These are phyloP conservation scores for Lasiodiplodia sp. DNA, from an alignment of 2,329 filamentous ascomycete species.

Conservation along the genomic window DNA sequence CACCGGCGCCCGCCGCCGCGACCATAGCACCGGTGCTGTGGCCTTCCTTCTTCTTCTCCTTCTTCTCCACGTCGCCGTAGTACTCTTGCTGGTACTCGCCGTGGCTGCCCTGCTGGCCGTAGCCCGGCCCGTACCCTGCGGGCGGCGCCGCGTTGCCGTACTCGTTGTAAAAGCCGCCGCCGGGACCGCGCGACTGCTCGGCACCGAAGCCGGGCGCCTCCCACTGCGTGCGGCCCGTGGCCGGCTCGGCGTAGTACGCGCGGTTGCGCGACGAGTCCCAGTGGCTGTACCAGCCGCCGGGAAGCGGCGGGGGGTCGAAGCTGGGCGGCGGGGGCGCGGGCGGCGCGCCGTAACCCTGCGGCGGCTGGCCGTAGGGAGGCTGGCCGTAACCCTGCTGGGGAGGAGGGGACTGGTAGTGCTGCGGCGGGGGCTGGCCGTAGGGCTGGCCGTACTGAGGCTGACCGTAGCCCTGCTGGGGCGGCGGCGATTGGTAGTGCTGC, in stretches of 20 bases:
- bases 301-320: conserved; percentile 57
- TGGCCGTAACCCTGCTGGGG: conserved; percentile 36
- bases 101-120: conserved; percentile 32
- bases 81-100: conserved; percentile 26
- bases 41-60: conserved; percentile 45
- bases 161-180: conserved; percentile 31
- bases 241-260: conserved; percentile 71
- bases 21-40: conserved; percentile 61
- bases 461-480: conserved; percentile 35
- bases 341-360: conserved; percentile 34
- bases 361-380: conserved; percentile 37
- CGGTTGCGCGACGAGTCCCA: conserved; percentile 68
- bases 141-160: conserved; percentile 29
- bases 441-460: conserved; percentile 38
- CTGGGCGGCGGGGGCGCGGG: conserved; percentile 41
- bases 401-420: conserved; percentile 30
- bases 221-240: conserved; percentile 70
- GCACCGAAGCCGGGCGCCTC: conserved; percentile 58
- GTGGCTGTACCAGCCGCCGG: conserved; percentile 68
- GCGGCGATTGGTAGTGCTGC: conserved; percentile 31
- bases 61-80: conserved; percentile 39
- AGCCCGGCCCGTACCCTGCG: conserved; percentile 21
- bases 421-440: conserved; percentile 37
- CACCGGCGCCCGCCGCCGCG: conserved; percentile 64
- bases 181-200: conserved; percentile 35